Evolutionary conservation across 2,329 filamentous ascomycete species (phyloP), one percentile per base, ranked within the genome.

Genomic region (Fusarium sp.): DNA sequence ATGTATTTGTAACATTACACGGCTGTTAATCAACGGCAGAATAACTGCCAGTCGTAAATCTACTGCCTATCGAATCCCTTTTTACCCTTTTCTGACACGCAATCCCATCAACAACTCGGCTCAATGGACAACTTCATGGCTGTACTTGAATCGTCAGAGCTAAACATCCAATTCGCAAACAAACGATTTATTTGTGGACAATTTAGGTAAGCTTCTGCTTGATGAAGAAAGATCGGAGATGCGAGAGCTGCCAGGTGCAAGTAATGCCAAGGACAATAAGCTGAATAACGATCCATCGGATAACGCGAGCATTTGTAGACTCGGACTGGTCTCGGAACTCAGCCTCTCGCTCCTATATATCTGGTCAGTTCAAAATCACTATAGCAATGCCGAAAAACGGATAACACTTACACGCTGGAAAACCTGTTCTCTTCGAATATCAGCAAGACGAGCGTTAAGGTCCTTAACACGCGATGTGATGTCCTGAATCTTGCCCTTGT

Each of bases 281-380:
- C 83, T 99, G 96, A 73, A 98, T 91, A 72, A 98, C 78, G 73
- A 96, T 95, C 95, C 96, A 99, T 75, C 94, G 91, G 53, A 98
- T 90, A 70, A 98, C 95, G 77, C 95, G 92, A 59, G 90, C 86
- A 82, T 99, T 99, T 72, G 95, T 98, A 44, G 89, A 86, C 83
- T 99, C 96, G 76, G 94, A 98, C 82, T 98, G 96, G 83, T 99
- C 96, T 83, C 96, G 90, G 87, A 99, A 99, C 81, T 98, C 95
- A 76, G 94, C 94, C 80, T 99, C 96, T 73, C 96, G 93, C 87
- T 98, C 96, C 93, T 98, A 61, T 47, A 65, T 47, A 49, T 34
- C 25, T 43, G 42, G 58, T 76, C 32, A 68, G 73, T 24, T 22
- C 43, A 20, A 30, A 44, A 14, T 24, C 40, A 15, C 42, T 22